Evolutionary conservation across 306 rosid species (phyloP).

Genomic region (Calophaca sinica): DNA sequence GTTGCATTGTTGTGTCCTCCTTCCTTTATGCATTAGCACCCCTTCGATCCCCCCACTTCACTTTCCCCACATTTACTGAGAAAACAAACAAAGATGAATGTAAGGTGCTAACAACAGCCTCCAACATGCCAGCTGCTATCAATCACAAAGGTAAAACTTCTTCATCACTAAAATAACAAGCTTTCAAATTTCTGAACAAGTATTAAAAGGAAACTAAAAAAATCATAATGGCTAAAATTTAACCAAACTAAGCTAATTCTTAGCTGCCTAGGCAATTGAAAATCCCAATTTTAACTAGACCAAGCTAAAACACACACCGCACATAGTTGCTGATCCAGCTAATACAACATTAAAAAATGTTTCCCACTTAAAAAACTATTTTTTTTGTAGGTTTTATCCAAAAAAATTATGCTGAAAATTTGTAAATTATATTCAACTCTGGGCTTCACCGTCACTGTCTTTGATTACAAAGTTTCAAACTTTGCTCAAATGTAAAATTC

Average conservation of each 20-base stretch:
- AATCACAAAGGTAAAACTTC: not conserved
- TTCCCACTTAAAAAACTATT: too few species aligned
- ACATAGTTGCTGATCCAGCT: slow-evolving; percentile 33
- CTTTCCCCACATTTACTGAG: too few species aligned
- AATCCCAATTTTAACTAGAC: slow-evolving; percentile 25
- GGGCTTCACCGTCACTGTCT: too few species aligned
- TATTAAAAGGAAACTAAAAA: slow-evolving; percentile 9
- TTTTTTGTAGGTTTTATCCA: too few species aligned
- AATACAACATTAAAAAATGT: slow-evolving; percentile 36
- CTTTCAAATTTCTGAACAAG: not conserved
- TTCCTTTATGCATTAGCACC: too few species aligned
- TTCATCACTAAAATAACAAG: not conserved
- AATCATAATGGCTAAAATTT: not conserved
- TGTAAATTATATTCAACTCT: too few species aligned
- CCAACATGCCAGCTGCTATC: slow-evolving; percentile 14
- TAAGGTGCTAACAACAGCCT: slow-evolving; percentile 26
- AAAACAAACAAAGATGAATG: not conserved
- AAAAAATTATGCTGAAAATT: too few species aligned
- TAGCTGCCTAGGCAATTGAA: not conserved
- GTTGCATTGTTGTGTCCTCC: too few species aligned
- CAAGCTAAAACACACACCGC: slow-evolving; percentile 28
- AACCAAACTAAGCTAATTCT: slow-evolving; percentile 7
- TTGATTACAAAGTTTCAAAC: too few species aligned
- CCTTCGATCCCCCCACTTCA: too few species aligned
- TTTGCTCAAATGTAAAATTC: too few species aligned